Evolutionary conservation across 306 rosid species (phyloP), one percentile per base, ranked within the genome.

Genomic region (Castanopsis chinensis): DNA sequence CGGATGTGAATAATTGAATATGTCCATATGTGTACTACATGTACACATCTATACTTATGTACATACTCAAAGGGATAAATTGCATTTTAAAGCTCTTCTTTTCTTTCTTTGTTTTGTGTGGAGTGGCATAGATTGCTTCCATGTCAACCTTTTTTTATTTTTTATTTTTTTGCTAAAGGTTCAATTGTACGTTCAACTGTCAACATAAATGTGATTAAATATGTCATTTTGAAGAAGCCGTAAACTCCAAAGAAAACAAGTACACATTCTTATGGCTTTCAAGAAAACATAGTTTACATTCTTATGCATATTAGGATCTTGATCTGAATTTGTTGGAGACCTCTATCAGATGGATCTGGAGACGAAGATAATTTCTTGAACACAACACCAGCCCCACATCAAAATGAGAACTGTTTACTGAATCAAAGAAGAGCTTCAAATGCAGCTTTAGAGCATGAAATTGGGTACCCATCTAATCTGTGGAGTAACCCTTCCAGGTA

Each of bases 401-500:
- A 86, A 70, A 88, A 83, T 76, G 85, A 83, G 41, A 84, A 79
- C 76, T 79, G 83, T 79, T 76, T 87, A 54, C 74, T 83, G 19
- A 84, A 83, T 79, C 88, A 83, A 51, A 86, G 88, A 81, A 87
- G 86, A 45, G 60, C 73, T 32, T 65, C 80, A 71, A 89, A 75
- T 87, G 82, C 83, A 71, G 73, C 89, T 77, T 54, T 84, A 43
- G 87, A 92, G 73, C 81, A 82, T 68, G 89, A 89, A 72, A 53
- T 85, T 73, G 85, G 79, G 54, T 82, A 78, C 82, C 87, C 83
- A 81, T 85, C 89, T 51, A 81, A 75, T 84, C 79, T 84, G 43
- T 89, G 91, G 86, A 84, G 76, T 55, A 90, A 90, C 79, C 89
- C 96, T 78, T 88, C 94, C 77, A 90, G 97, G 97, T 92, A 87